A percentile compares a stretch with the other conserved stretches of the same genome.
Evolutionary conservation across 371 early-diverging fungal genomes (phyloP).

Genomic region (Mucor racemosus): DNA sequence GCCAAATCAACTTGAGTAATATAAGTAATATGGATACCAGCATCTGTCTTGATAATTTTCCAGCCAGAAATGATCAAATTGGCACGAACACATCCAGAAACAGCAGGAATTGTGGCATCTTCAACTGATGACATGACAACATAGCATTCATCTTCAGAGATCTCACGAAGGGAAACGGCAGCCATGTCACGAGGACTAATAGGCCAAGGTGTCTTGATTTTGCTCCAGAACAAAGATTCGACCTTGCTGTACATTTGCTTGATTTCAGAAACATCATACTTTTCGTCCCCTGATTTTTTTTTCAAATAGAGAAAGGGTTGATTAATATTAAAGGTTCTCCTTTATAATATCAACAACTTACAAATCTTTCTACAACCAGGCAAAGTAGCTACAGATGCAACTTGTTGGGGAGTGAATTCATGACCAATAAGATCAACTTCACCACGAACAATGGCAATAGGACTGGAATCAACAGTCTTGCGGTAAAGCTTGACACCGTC

Average conservation of each 20-base stretch:
- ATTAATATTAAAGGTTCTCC: not conserved
- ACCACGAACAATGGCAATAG: conserved; percentile 34
- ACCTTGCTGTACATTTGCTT: conserved; percentile 33
- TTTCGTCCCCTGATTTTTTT: conserved; percentile 49
- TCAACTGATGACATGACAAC: conserved; percentile 43
- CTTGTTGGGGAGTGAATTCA: conserved; percentile 25
- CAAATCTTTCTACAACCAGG: conserved; percentile 37
- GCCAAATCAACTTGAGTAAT: conserved; percentile 52
- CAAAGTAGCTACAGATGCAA: conserved; percentile 28
- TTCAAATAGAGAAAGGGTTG: not conserved
- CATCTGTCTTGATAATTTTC: conserved; percentile 39
- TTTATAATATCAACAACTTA: conserved; percentile 16
- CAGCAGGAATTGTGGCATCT: conserved; percentile 33
- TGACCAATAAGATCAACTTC: conserved; percentile 23
- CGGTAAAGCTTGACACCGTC: conserved; percentile 32
- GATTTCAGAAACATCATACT: conserved; percentile 43
- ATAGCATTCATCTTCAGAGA: conserved; percentile 25
- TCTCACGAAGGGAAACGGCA: conserved; percentile 25
- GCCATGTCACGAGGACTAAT: conserved; percentile 40
- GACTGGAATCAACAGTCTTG: conserved; percentile 20
- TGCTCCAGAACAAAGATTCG: conserved; percentile 48
- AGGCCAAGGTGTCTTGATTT: conserved; percentile 54
- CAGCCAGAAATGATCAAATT: conserved; percentile 49
- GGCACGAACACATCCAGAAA: conserved; percentile 43
- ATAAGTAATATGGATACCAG: conserved; percentile 45